phyloP scores from a whole-genome alignment of 768 basidiomycete genomes.

The Cystobasidium onofrii region DNA sequence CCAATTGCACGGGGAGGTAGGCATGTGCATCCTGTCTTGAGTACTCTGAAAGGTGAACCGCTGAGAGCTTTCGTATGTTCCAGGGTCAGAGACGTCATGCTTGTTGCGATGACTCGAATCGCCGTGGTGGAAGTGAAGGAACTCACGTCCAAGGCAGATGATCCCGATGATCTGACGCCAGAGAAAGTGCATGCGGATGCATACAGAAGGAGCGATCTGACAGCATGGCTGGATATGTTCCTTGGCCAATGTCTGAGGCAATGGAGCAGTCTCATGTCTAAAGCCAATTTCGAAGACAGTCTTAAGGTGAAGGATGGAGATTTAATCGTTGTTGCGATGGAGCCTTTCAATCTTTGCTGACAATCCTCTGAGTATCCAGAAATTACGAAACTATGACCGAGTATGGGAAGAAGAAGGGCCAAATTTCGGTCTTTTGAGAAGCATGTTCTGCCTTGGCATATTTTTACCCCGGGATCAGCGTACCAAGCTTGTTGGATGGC shows the following conservation, averaged over 20 bases:
- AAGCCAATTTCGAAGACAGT: not conserved
- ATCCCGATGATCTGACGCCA: not conserved
- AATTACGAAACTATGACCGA: slow-evolving; percentile 14
- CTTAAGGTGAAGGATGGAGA: not conserved
- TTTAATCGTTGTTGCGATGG: no score
- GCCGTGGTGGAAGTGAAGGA: not conserved
- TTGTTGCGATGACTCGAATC: not conserved
- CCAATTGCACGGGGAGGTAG: not conserved
- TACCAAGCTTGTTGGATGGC: not conserved
- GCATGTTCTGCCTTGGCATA: slow-evolving; percentile 20
- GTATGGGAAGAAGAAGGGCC: slow-evolving; percentile 15
- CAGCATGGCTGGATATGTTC: not conserved
- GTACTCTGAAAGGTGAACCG: no score
- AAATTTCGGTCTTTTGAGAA: slow-evolving; percentile 8
- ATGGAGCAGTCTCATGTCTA: not conserved
- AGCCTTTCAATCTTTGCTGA: not conserved
- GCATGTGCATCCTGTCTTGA: no score
- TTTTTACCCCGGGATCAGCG: slow-evolving; percentile 7
- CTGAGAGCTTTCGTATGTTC: not conserved
- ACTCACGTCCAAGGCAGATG: not conserved
- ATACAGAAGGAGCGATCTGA: not conserved
- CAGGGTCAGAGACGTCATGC: not conserved
- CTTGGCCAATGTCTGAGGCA: not conserved
- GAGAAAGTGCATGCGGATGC: not conserved
- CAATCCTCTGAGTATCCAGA: not conserved